Evolutionary conservation across 1,284 basidiomycete species (phyloP), one percentile per base, ranked within the genome.

Genomic region (Moesziomyces antarcticus): DNA sequence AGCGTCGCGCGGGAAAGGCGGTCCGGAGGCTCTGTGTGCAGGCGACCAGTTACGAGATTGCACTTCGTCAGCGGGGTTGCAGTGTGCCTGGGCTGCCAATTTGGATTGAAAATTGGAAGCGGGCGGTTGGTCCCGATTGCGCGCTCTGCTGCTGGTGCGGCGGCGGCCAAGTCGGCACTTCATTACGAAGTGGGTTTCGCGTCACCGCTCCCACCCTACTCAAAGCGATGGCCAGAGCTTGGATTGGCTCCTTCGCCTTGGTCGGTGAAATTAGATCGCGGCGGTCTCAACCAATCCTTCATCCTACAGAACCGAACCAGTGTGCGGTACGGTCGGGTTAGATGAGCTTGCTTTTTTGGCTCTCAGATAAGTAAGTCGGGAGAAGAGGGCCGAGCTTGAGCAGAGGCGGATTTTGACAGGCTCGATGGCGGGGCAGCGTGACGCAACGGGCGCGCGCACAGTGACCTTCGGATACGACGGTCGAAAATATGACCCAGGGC

Each of bases 161-260:
- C 37, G 16, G 3, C 18, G 3, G 4, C 37, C 16, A 13, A 14
- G 35, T 14, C 13, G 35, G 13, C 18, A 20, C 13, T 49, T n/a
- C 46, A 63, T 69, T 69, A 69, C 66, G 66, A 69, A 69, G 59
- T 59, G 21, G 47, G 22, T 10, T 27, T 55, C 40, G 58, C 65
- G 59, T 60, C 56, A 66, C 40, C 45, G 10, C 42, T 1, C 20
- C 25, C 25, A 7, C 25, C 25, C 25, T 10, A 16, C 24, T 14
- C 24, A n/a, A 10, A 9, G 21, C 55, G 35, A 50, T n/a, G 40
- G 48, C 42, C 20, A 50, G 25, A 7, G 44, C 30, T 33, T 33
- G 30, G 6, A 7, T 33, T 33, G 30, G 3, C 30, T 13, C 11
- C 30, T 13, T 33, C 30, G 9, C 11, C 30, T 33, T 33, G 30